Evolutionary conservation across 257 asterid species (phyloP).

Genomic region (Apocynum venetum): DNA sequence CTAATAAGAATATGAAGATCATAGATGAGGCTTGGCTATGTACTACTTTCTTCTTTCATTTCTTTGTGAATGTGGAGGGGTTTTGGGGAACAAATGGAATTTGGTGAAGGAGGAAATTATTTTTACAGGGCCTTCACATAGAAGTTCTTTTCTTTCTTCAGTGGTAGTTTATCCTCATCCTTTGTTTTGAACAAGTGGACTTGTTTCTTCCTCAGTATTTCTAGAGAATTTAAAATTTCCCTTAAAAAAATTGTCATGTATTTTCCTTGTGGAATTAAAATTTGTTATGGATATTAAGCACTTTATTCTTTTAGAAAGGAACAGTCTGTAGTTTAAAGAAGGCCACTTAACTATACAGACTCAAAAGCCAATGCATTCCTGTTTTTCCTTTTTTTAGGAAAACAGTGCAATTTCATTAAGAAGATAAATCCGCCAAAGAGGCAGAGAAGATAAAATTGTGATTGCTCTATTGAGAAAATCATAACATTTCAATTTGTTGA

Average conservation of each 20-base stretch:
- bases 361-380: background rate
- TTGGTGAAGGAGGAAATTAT: background rate
- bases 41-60: background rate
- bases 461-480: background rate
- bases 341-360: background rate
- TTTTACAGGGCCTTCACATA: background rate
- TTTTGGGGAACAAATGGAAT: background rate
- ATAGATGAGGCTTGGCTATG: background rate
- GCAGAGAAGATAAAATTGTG: background rate
- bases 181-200: background rate
- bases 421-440: no score
- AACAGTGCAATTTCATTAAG: no score
- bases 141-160: background rate
- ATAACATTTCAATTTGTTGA: background rate
- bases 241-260: background rate
- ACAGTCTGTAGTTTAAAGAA: background rate
- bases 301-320: background rate
- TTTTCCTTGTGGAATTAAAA: background rate
- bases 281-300: background rate
- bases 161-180: background rate
- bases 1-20: background rate
- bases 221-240: background rate
- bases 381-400: no score
- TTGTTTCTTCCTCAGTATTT: background rate
- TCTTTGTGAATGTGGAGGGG: background rate